phyloP scores from a whole-genome alignment of 352 stramenopile genomes.

The Globisporangium radiosum region DNA sequence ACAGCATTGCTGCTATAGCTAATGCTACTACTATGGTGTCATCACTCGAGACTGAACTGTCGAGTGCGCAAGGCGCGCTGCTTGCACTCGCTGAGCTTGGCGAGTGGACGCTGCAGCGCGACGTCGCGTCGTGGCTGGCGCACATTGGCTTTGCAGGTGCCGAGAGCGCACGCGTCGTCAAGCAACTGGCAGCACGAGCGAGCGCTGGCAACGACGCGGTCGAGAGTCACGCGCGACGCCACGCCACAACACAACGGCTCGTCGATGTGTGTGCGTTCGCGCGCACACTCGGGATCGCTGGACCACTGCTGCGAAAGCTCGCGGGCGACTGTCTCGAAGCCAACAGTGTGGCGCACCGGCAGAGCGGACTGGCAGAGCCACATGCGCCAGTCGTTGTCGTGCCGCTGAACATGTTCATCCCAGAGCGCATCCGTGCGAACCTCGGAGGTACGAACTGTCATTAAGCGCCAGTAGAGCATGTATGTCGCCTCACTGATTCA shows the following conservation, averaged over 20 bases:
- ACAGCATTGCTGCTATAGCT: neutral
- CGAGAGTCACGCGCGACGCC: neutral
- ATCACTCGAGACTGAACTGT: constrained; percentile 2
- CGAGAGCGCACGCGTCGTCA: constrained; percentile 5
- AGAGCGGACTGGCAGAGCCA: neutral
- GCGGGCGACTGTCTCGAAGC: constrained; percentile 5
- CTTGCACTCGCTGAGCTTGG: constrained; percentile 10
- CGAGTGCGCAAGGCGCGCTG: constrained; percentile 4
- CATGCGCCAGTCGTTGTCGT: constrained; percentile 1
- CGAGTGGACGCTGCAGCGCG: constrained; percentile 13
- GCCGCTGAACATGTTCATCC: constrained; percentile 11
- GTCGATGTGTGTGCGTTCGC: constrained; percentile 11
- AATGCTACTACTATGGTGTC: neutral
- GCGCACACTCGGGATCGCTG: constrained; percentile 7
- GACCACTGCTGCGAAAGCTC: constrained; percentile 8
- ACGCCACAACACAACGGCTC: constrained; percentile 1
- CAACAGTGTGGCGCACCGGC: neutral
- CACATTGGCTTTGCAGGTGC: constrained; percentile 14
- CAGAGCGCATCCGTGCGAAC: constrained; percentile 12
- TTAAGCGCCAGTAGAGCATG: neutral
- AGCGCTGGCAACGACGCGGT: neutral
- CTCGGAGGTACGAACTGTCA: constrained; percentile 8
- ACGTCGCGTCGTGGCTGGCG: constrained; percentile 11
- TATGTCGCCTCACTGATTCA: neutral
- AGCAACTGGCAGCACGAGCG: constrained; percentile 4